phyloP scores from a whole-genome alignment of 2,329 filamentous ascomycete genomes.

The Botrytis sinoallii region DNA sequence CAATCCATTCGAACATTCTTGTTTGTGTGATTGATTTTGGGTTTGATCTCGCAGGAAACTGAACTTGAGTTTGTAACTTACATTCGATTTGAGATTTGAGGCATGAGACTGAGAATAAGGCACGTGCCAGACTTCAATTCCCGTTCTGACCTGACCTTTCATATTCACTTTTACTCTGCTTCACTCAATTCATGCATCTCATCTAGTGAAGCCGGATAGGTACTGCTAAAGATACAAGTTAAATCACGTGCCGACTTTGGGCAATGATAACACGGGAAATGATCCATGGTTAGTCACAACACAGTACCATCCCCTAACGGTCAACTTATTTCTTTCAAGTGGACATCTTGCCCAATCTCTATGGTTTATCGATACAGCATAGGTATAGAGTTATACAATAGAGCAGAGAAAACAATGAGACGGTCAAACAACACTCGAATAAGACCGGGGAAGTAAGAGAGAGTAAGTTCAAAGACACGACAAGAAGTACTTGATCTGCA shows the following conservation, averaged over 20 bases:
- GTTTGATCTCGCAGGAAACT: neutral
- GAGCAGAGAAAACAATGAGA: neutral
- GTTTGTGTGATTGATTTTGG: neutral
- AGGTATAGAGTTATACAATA: neutral
- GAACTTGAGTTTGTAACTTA: no score
- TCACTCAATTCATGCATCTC: neutral
- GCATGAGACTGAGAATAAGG: neutral
- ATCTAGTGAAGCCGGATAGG: neutral
- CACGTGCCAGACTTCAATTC: neutral
- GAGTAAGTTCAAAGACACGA: fast-evolving
- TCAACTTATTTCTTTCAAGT: neutral
- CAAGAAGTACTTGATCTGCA: neutral
- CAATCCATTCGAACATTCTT: no score
- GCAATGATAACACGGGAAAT: neutral
- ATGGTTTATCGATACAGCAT: fast-evolving
- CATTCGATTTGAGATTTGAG: neutral
- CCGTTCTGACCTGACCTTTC: neutral
- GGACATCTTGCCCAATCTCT: neutral
- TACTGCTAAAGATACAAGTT: neutral
- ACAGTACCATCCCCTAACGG: neutral
- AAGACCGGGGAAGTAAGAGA: fast-evolving
- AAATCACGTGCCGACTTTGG: neutral
- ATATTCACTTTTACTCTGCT: neutral
- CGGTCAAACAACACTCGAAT: neutral
- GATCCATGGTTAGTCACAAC: neutral